A percentile compares a stretch with the other conserved stretches of the same genome.
These are phyloP conservation scores for Aureobasidium sp. DNA, from an alignment of 2,329 filamentous ascomycete genomes.

Conservation along the genomic window DNA sequence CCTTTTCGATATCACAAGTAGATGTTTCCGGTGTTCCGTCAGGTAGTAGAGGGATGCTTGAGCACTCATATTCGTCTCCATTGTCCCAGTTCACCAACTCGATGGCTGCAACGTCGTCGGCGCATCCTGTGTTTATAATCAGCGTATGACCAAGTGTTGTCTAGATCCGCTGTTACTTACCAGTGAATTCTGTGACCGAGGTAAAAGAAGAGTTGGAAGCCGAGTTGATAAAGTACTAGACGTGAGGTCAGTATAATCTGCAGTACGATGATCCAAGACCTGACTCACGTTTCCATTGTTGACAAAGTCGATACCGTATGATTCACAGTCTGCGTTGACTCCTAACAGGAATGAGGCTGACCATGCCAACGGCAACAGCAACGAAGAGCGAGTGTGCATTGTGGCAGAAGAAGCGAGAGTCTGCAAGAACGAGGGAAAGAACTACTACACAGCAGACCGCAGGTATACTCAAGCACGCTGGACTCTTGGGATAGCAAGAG, in stretches of 20 bases:
- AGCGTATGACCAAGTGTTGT: not conserved
- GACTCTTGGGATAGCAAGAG: not conserved
- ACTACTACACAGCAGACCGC: not conserved
- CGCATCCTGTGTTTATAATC: slow-evolving; percentile 9
- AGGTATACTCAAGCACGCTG: not conserved
- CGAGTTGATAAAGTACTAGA: slow-evolving; percentile 18
- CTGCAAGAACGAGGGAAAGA: slow-evolving; percentile 2
- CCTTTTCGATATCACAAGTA: slow-evolving; percentile 16
- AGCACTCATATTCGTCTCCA: slow-evolving; percentile 15
- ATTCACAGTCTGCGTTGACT: slow-evolving; percentile 10
- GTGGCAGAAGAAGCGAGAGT: not conserved
- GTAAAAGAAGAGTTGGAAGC: slow-evolving; percentile 15
- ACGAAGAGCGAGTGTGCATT: slow-evolving; percentile 9
- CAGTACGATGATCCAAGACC: not conserved
- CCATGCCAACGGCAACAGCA: slow-evolving; percentile 4
- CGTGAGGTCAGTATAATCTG: not conserved
- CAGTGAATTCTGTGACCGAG: slow-evolving; percentile 17
- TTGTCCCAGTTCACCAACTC: slow-evolving; percentile 12
- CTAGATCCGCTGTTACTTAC: not conserved
- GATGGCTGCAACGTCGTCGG: slow-evolving; percentile 13
- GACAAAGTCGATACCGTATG: slow-evolving; percentile 19
- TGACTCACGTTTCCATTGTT: slow-evolving; percentile 12
- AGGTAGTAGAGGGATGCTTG: slow-evolving; percentile 5
- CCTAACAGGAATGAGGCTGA: not conserved
- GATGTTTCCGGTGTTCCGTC: slow-evolving; percentile 13